Evolutionary conservation across 352 stramenopile genomes (phyloP).

Genomic region (Ophiocytium majus): DNA sequence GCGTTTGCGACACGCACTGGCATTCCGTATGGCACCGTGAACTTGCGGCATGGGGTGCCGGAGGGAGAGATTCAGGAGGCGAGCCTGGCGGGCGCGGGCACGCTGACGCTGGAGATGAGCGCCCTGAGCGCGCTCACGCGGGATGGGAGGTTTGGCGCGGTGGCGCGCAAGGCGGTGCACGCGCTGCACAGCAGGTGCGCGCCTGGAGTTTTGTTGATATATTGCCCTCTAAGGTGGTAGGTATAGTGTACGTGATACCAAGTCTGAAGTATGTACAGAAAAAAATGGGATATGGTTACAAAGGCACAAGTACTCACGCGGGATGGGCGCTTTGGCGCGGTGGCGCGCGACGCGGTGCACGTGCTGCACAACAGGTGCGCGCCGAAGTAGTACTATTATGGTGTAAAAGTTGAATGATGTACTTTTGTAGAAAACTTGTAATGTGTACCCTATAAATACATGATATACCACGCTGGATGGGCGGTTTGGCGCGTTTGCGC

Average conservation of each 20-base stretch:
- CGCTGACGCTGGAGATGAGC: constrained; percentile 79
- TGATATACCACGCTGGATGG: constrained; percentile 58
- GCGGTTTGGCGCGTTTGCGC: too few relatives aligned
- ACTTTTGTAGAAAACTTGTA: too few relatives aligned
- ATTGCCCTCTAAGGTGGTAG: too few relatives aligned
- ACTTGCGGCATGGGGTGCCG: constrained; percentile 73
- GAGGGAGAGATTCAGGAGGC: constrained; percentile 75
- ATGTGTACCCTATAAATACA: too few relatives aligned
- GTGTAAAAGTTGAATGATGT: too few relatives aligned
- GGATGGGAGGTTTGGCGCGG: constrained; percentile 66
- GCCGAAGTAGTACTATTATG: too few relatives aligned
- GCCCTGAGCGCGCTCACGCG: constrained; percentile 73
- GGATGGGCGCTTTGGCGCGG: constrained; percentile 66
- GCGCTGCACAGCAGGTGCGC: not conserved
- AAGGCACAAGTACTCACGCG: too few relatives aligned
- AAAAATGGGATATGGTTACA: too few relatives aligned
- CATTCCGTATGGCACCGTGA: constrained; percentile 78
- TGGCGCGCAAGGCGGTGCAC: constrained; percentile 10
- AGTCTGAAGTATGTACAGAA: too few relatives aligned
- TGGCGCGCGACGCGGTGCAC: constrained; percentile 2
- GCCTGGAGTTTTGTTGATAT: too few relatives aligned
- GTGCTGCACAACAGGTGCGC: not conserved
- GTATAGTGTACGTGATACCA: too few relatives aligned
- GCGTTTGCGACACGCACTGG: constrained; percentile 84
- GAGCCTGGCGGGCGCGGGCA: constrained; percentile 79